phyloP scores from a whole-genome alignment of 192 early-diverging fungal species.

The Piromyces finnis region DNA sequence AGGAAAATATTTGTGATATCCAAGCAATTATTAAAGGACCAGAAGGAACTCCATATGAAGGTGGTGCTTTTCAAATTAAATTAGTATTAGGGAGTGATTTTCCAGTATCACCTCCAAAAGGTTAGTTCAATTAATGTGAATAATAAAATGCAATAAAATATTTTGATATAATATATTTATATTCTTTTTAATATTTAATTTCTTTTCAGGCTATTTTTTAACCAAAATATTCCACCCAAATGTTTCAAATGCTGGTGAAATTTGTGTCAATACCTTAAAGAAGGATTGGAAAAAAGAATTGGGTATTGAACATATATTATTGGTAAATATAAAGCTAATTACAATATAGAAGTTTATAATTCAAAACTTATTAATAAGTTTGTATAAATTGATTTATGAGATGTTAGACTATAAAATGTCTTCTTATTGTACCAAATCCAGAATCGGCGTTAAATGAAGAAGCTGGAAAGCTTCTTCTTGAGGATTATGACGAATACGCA shows the following conservation, averaged over 20 bases:
- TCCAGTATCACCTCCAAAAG: constrained; percentile 68
- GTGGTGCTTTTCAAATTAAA: constrained; percentile 56
- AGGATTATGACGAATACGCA: constrained; percentile 70
- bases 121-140: constrained; percentile 9
- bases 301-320: constrained; percentile 63
- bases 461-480: constrained; percentile 74
- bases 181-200: too few relatives aligned
- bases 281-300: constrained; percentile 87
- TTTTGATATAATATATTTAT: too few relatives aligned
- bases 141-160: too few relatives aligned
- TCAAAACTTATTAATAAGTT: too few relatives aligned
- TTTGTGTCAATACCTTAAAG: constrained; percentile 91
- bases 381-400: too few relatives aligned
- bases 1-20: neutral
- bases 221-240: constrained; percentile 98
- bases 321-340: constrained; percentile 40
- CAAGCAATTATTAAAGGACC: neutral
- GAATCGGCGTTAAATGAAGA: constrained; percentile 94
- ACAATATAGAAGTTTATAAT: too few relatives aligned
- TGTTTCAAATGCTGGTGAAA: constrained; percentile 68
- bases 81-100: constrained; percentile 53
- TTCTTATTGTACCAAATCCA: constrained; percentile 85
- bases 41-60: constrained; percentile 71
- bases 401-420: constrained; percentile 73
- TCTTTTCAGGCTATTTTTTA: constrained; percentile 42